A percentile compares a stretch with the other conserved stretches of the same genome.
Conservation (phyloP, 2,329 filamentous ascomycete species). For the Cytospora chrysosperma region DNA sequence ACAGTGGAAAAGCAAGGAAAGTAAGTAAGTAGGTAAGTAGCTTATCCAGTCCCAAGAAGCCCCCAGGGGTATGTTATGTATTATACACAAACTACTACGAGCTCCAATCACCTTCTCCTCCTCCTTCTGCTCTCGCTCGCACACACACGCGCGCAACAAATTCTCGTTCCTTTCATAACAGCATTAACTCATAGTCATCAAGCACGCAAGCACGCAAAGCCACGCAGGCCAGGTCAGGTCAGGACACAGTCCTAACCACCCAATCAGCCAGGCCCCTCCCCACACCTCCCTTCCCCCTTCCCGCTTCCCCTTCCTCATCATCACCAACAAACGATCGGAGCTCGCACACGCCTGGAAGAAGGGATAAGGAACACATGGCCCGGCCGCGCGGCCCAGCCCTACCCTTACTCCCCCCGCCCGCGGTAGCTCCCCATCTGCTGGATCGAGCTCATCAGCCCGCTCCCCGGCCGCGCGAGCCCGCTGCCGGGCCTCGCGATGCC, state of each 20-base stretch:
- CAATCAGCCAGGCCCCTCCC: no score
- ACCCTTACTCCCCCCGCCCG: constrained; percentile 37
- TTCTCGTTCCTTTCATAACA: constrained; percentile 13
- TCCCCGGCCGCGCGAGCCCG: constrained; percentile 52
- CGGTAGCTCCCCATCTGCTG: constrained; percentile 77
- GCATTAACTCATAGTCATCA: constrained; percentile 21
- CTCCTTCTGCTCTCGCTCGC: background rate
- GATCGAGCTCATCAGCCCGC: constrained; percentile 77
- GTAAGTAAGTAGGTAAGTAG: constrained; percentile 2
- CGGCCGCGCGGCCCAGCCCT: background rate
- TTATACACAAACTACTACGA: background rate
- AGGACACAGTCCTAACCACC: constrained; percentile 3
- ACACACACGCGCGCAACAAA: background rate
- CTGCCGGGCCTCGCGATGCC: constrained; percentile 52
- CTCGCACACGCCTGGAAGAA: background rate
- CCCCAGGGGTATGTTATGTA: background rate
- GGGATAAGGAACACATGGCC: no score
- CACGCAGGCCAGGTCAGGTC: background rate
- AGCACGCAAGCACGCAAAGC: background rate
- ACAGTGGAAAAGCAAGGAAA: background rate
- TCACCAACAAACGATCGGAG: no score
- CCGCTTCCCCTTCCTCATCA: background rate
- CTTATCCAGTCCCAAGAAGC: constrained; percentile 5
- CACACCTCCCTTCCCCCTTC: background rate
- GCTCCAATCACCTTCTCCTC: background rate